Evolutionary conservation across 2,329 filamentous ascomycete species (phyloP).

Genomic region (Penicillium sp.): DNA sequence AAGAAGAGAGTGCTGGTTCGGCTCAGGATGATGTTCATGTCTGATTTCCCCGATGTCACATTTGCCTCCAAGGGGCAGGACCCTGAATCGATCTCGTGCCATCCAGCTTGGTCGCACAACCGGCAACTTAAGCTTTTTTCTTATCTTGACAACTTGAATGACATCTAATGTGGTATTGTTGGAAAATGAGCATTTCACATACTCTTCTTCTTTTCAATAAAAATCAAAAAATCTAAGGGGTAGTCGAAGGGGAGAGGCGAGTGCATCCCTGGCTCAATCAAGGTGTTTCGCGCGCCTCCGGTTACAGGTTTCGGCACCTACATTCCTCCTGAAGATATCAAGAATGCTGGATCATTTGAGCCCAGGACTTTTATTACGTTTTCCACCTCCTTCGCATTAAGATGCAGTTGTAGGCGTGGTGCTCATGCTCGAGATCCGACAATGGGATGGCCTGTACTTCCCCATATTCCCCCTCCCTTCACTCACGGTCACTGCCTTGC

Average conservation of each 20-base stretch:
- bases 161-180: background rate
- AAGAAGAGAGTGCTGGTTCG: background rate
- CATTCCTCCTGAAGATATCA: background rate
- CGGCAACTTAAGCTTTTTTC: background rate
- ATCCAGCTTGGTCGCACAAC: background rate
- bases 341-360: background rate
- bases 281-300: background rate
- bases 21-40: background rate
- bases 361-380: too few relatives aligned
- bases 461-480: slow-evolving; percentile 1
- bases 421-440: background rate
- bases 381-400: background rate
- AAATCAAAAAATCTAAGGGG: background rate
- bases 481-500: background rate
- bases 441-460: slow-evolving; percentile 6
- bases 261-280: background rate
- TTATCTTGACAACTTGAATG: background rate
- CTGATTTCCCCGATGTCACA: background rate
- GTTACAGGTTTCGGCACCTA: background rate
- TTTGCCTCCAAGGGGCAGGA: background rate
- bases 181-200: too few relatives aligned
- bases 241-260: background rate
- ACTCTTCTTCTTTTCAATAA: background rate
- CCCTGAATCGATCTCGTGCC: background rate
- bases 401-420: background rate